phyloP scores from a whole-genome alignment of 805 yeast genomes.

The Limtongia smithiae region DNA sequence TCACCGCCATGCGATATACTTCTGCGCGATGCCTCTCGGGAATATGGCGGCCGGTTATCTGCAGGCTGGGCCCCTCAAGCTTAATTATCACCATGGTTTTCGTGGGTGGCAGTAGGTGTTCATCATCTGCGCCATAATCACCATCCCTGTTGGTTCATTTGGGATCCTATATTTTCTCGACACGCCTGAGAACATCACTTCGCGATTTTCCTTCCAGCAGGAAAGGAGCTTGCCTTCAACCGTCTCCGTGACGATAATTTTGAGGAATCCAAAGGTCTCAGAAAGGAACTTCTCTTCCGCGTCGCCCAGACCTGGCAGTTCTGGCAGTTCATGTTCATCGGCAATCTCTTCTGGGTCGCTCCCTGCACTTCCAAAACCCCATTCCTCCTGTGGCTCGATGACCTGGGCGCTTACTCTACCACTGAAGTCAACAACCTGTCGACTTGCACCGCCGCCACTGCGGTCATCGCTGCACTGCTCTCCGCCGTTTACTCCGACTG shows the following conservation, averaged over 20 bases:
- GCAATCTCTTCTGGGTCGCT: conserved; percentile 27
- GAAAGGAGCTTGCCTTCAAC: conserved; percentile 52
- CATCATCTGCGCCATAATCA: conserved; percentile 59
- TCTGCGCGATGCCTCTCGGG: conserved; percentile 61
- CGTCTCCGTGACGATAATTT: conserved; percentile 36
- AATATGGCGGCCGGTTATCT: conserved; percentile 51
- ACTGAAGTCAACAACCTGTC: conserved; percentile 50
- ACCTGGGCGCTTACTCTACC: conserved; percentile 42
- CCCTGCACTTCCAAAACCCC: conserved; percentile 52
- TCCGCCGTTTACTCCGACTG: conserved; percentile 44
- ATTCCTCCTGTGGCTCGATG: conserved; percentile 59
- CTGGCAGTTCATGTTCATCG: conserved; percentile 41
- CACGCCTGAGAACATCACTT: conserved; percentile 56
- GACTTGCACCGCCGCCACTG: conserved; percentile 57
- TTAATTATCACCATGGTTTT: conserved; percentile 52
- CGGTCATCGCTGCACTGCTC: conserved; percentile 43
- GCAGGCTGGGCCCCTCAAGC: conserved; percentile 33
- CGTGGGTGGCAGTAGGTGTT: conserved; percentile 73
- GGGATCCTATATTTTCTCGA: conserved; percentile 61
- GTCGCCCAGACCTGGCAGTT: conserved; percentile 52
- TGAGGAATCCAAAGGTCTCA: conserved; percentile 27
- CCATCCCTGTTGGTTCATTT: conserved; percentile 53
- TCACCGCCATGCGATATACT: conserved; percentile 58
- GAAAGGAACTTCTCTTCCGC: conserved; percentile 43
- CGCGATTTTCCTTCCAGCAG: conserved; percentile 52